Percentiles rank a stretch among this genome's conserved stretches.
These are phyloP conservation scores for Phytophthora rubi DNA, from an alignment of 352 stramenopile genomes.

Conservation along the genomic window DNA sequence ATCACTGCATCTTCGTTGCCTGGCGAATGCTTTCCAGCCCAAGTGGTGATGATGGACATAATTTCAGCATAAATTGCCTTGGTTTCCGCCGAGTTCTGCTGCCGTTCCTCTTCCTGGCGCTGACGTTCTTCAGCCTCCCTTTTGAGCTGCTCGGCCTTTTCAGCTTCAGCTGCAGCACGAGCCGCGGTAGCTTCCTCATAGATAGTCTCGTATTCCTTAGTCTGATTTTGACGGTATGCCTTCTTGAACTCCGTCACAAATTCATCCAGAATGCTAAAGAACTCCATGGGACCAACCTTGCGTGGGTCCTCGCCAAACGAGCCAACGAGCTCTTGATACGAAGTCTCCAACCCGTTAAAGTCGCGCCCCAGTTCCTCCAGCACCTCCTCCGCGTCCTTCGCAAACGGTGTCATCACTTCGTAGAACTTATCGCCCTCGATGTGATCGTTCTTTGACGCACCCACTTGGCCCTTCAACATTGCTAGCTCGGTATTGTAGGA, in stretches of 20 bases:
- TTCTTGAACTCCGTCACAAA: constrained; percentile 91
- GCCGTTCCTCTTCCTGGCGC: constrained; percentile 58
- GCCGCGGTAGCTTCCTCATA: constrained; percentile 69
- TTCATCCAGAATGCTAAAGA: constrained; percentile 84
- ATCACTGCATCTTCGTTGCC: constrained; percentile 55
- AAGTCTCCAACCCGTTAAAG: constrained; percentile 72
- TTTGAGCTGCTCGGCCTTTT: constrained; percentile 54
- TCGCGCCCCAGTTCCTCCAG: constrained; percentile 82
- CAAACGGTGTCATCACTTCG: constrained; percentile 82
- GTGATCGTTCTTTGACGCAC: constrained; percentile 75
- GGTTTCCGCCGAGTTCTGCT: constrained; percentile 60
- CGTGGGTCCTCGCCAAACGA: constrained; percentile 86
- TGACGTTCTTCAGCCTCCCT: constrained; percentile 61
- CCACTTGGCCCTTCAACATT: constrained; percentile 87
- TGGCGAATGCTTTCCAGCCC: constrained; percentile 60
- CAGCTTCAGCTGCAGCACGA: constrained; percentile 51
- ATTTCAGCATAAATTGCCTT: constrained; percentile 72
- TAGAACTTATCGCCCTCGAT: constrained; percentile 83
- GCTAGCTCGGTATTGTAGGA: constrained; percentile 85
- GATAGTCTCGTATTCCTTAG: constrained; percentile 83
- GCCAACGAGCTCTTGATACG: constrained; percentile 81
- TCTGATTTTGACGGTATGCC: constrained; percentile 87
- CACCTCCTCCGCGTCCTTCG: constrained; percentile 81
- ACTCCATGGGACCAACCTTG: constrained; percentile 84
- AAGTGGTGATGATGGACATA: constrained; percentile 66